A percentile compares a stretch with the other conserved stretches of the same genome.
These are phyloP conservation scores for Xenoacremonium recifei DNA, from an alignment of 2,329 filamentous ascomycete genomes.

Conservation along the genomic window DNA sequence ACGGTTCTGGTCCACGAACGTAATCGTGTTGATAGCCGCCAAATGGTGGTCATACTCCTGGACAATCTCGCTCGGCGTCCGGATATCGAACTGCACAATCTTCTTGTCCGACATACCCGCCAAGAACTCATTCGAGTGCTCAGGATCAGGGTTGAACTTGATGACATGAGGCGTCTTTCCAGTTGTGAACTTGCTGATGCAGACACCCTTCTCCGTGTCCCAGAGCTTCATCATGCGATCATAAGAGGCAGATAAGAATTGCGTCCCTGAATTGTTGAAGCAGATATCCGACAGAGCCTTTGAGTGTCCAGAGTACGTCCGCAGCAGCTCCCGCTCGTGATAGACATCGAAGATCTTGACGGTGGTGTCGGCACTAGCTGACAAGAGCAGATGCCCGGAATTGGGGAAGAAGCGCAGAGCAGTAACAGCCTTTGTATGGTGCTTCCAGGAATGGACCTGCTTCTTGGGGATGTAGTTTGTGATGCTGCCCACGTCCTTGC, in stretches of 20 bases:
- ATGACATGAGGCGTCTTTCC: constrained; percentile 95
- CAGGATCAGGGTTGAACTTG: constrained; percentile 81
- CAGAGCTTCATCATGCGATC: constrained; percentile 96
- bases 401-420: constrained; percentile 85
- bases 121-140: constrained; percentile 83
- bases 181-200: constrained; percentile 83
- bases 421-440: constrained; percentile 80
- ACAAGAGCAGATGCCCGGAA: constrained; percentile 85
- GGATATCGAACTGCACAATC: constrained; percentile 93
- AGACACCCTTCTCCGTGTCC: constrained; percentile 94
- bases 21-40: constrained; percentile 96
- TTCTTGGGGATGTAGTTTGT: constrained; percentile 97
- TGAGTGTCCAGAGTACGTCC: constrained; percentile 86
- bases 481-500: constrained; percentile 73
- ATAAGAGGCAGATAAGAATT: constrained; percentile 88
- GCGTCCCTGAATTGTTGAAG: constrained; percentile 79
- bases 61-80: constrained; percentile 72
- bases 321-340: constrained; percentile 81
- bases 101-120: constrained; percentile 99
- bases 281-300: constrained; percentile 88
- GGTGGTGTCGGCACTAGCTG: constrained; percentile 84
- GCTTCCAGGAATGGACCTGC: constrained; percentile 84
- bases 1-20: constrained; percentile 90
- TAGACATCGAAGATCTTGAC: constrained; percentile 96
- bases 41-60: constrained; percentile 99